Evolutionary conservation across 805 yeast genomes (phyloP), one percentile per base, ranked within the genome.

Genomic region (Wickerhamiella qilinensis): DNA sequence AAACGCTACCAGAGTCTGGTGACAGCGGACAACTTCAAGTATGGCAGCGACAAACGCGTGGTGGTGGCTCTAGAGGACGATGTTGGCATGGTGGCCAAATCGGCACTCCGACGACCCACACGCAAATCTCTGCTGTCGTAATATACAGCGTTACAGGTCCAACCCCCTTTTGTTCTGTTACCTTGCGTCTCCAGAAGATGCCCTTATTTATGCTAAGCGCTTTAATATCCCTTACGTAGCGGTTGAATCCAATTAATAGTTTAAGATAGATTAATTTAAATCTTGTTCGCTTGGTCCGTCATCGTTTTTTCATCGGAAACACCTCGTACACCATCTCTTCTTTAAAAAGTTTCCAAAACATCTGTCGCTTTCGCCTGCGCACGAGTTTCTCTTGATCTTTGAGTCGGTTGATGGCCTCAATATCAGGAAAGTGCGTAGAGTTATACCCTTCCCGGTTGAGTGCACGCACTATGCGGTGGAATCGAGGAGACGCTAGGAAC

Each of bases 11-110:
- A 64, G 18, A 68, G 69, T 32, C 60, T 69, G 32, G 74, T 84
- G 42, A 70, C 81, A 39, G 83, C 79, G 31, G 88, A 82, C 50
- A 77, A 78, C 52, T 85, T 84, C 68, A 70, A 70, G 52, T 81
- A 71, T 54, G 84, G 83, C 20, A 69, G 81, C 16, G 76, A 75
- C 46, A 67, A 71, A 49, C 73, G 77, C 38, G 78, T 84, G 37
- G 71, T 82, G 42, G 67, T 83, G 36, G 81, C 93, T 2, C 60
- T 77, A 46, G 75, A 74, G 40, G 74, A 83, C 52, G 88, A 83
- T 51, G 85, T 84, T 24, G 73, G 78, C 2, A 65, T 82, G 71
- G 75, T 75, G 4, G 69, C 69, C 40, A 72, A 70, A 48, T 65
- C 62, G 39, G 68, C 72, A 2, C 73, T 84, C 11, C 25, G 25